Evolutionary conservation across 371 early-diverging fungal genomes (phyloP), one percentile per base, ranked within the genome.

Genomic region (Synchytrium microbalum): DNA sequence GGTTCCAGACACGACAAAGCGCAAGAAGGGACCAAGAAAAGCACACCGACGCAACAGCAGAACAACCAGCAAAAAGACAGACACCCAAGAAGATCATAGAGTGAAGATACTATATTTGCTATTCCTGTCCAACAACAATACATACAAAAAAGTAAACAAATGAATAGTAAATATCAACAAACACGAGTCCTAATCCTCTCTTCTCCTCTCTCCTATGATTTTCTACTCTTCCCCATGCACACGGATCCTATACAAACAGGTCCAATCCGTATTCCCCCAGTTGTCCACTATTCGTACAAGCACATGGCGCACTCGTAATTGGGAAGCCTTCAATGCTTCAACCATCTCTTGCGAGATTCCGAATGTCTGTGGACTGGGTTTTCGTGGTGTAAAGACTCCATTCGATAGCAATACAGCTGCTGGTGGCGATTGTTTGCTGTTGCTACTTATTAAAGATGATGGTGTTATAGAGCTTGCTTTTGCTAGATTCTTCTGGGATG

Each of bases 231-330:
- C n/a, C 10, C 86, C 90, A 72, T 91, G 91, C 38, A 88, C 83
- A 26, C 91, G 81, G 32, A 91, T 77, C 28, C 91, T 84, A 69
- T 91, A 92, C 54, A 92, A 58, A 63, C 92, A 91, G 2, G 92
- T 92, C 66, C 86, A 84, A 2, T 79, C 75, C 19, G 74, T 67
- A 54, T 89, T 77, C 1, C 91, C 92, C 87, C 88, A 88, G 69
- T 92, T 92, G 32, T 75, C 75, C 28, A 67, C 51, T 61, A 91
- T 62, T 57, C 83, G 81, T 65, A 89, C 62, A 25, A 80, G 59
- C 13, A 84, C 61, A 26, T 74, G 62, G 58, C 74, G 61, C 13
- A 64, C 64, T 26, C 32, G 25, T 14, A 61, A n/a, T n/a, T 58
- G 57, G 5, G 19, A 19, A 38, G 30, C 26, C 56, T 64, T 32